Percentiles rank a stretch among this genome's conserved stretches.
phyloP scores from a whole-genome alignment of 225 moss, liverwort and hornwort species.

The Polytrichum formosum region DNA sequence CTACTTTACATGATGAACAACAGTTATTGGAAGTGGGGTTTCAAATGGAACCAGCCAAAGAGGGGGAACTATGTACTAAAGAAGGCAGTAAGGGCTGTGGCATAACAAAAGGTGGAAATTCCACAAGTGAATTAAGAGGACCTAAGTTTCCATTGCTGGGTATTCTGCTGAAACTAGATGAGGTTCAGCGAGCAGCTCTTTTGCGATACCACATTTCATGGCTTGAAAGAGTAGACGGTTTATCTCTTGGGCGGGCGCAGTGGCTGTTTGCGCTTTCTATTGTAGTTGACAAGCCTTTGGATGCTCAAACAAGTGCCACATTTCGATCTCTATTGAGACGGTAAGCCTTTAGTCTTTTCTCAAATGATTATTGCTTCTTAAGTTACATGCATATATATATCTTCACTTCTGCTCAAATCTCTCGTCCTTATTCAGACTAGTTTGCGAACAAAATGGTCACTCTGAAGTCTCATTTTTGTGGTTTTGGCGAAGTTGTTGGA shows the following conservation, averaged over 20 bases:
- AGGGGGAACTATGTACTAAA: conserved; percentile 6
- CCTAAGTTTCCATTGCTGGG: conserved; percentile 56
- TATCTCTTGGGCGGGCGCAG: conserved; percentile 65
- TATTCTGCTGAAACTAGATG: conserved; percentile 68
- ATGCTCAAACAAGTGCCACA: conserved; percentile 89
- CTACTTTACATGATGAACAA: background rate
- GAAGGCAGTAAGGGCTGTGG: conserved; percentile 25
- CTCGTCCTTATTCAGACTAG: background rate
- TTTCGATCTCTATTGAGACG: conserved; percentile 76
- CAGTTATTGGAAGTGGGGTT: background rate
- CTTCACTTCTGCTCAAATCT: background rate
- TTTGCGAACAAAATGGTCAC: background rate
- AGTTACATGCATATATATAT: background rate
- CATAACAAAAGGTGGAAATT: conserved; percentile 24
- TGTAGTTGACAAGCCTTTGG: conserved; percentile 83
- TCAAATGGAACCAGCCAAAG: background rate
- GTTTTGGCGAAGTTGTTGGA: no score
- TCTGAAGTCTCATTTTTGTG: no score
- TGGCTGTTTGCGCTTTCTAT: conserved; percentile 86
- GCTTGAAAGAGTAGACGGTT: conserved; percentile 68
- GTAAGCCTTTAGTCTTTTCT: conserved; percentile 9
- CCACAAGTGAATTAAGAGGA: conserved; percentile 41
- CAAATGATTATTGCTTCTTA: background rate
- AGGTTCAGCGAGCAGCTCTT: conserved; percentile 81
- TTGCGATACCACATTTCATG: conserved; percentile 82